These are phyloP conservation scores for Cladosporium sp. DNA, from an alignment of 2,329 filamentous ascomycete species.

Conservation along the genomic window DNA sequence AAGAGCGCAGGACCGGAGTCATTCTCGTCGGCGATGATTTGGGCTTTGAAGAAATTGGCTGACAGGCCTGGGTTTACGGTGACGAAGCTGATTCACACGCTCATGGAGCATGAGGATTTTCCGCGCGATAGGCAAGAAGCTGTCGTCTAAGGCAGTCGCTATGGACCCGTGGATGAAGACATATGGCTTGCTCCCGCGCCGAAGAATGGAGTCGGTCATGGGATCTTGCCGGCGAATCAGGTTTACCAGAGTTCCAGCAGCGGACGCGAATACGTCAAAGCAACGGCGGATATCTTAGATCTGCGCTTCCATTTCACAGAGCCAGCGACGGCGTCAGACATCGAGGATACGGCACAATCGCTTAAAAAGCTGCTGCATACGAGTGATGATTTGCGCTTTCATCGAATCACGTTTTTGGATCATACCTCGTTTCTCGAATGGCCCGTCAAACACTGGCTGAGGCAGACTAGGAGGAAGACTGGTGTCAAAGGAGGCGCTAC, in stretches of 20 bases:
- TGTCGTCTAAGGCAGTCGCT: neutral
- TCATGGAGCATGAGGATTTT: neutral
- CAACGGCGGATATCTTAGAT: slow-evolving; percentile 1
- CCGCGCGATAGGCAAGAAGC: neutral
- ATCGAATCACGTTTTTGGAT: neutral
- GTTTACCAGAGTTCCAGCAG: neutral
- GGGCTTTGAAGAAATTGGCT: slow-evolving; percentile 1
- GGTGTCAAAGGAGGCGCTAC: no score
- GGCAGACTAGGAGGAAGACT: neutral
- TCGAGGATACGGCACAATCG: neutral
- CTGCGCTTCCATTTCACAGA: neutral
- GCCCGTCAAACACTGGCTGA: neutral
- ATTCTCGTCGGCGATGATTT: slow-evolving; percentile 7
- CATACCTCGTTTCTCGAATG: neutral
- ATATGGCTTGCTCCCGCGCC: neutral
- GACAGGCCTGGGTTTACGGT: neutral
- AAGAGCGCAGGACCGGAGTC: slow-evolving; percentile 1
- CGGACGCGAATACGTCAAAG: neutral
- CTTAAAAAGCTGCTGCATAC: neutral
- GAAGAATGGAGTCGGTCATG: neutral
- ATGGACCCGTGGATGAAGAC: neutral
- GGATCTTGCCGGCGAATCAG: neutral
- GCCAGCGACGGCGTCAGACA: neutral
- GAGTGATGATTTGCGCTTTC: neutral
- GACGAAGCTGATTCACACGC: neutral